Evolutionary conservation across 495 filamentous ascomycete species (phyloP).

Genomic region (Aspergillus cavernicola): DNA sequence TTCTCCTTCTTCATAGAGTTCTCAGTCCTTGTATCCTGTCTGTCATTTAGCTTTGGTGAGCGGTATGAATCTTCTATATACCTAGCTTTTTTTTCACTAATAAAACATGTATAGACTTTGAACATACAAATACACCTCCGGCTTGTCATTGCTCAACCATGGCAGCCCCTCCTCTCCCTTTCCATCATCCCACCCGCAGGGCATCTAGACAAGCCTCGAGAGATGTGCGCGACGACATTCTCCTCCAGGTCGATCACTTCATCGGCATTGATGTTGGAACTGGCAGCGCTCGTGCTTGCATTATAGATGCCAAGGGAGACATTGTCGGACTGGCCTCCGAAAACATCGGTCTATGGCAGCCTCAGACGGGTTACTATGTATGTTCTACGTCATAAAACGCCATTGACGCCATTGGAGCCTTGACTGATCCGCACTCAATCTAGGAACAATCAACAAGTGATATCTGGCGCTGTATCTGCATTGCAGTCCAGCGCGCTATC

Average conservation of each 20-base stretch:
- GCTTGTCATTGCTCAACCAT: neutral
- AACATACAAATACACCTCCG: neutral
- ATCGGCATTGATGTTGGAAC: constrained; percentile 97
- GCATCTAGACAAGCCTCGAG: constrained; percentile 51
- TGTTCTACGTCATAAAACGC: constrained; percentile 6
- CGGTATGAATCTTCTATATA: neutral
- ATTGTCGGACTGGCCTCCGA: constrained; percentile 89
- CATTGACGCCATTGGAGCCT: neutral
- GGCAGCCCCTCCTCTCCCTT: constrained; percentile 28
- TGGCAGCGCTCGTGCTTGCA: constrained; percentile 88
- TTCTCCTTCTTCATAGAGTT: neutral
- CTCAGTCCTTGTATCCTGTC: neutral
- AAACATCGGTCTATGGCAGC: constrained; percentile 92
- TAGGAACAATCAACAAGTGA: constrained; percentile 97
- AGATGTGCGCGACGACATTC: constrained; percentile 53
- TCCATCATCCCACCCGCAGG: constrained; percentile 31
- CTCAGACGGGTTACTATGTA: constrained; percentile 86
- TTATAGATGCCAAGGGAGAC: constrained; percentile 85
- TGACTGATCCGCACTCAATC: neutral
- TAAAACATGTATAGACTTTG: neutral
- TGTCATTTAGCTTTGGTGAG: neutral
- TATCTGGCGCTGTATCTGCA: constrained; percentile 90
- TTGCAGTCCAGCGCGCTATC: constrained; percentile 73
- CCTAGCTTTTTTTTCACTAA: neutral
- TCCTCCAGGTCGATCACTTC: constrained; percentile 60